Percentiles rank a stretch among this genome's conserved stretches.
These are phyloP conservation scores for Lolium perenne DNA, from an alignment of 176 grass and related monocot genomes.

Conservation along the genomic window DNA sequence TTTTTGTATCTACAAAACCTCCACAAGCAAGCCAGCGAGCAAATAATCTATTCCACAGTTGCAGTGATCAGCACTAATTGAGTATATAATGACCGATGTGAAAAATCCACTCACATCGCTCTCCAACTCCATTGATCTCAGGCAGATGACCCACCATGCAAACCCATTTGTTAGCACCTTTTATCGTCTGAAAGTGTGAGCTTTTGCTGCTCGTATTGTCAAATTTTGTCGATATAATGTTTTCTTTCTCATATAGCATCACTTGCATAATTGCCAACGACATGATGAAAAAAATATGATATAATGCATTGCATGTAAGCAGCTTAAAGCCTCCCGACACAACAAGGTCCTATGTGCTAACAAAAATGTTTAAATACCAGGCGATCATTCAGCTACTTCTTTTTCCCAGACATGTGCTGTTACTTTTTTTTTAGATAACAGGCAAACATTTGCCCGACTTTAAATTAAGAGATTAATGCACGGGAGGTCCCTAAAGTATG, in stretches of 20 bases:
- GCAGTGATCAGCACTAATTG: constrained; percentile 3
- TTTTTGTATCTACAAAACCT: not conserved
- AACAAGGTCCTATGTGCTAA: not conserved
- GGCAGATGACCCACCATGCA: constrained; percentile 6
- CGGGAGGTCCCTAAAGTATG: no score
- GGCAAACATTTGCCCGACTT: no score
- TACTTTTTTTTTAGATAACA: no score
- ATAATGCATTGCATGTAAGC: constrained; percentile 6
- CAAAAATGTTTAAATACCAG: constrained; percentile 19
- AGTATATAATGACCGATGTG: constrained; percentile 1
- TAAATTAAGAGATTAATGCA: no score
- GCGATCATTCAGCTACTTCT: not conserved
- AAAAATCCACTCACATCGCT: constrained; percentile 35
- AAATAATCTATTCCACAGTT: not conserved
- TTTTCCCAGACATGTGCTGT: not conserved
- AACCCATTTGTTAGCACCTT: constrained; percentile 1
- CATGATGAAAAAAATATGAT: constrained; percentile 6
- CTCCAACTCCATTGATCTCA: constrained; percentile 26
- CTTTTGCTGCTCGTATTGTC: not conserved
- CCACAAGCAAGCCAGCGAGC: not conserved
- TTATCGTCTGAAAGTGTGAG: not conserved
- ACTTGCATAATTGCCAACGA: constrained; percentile 4
- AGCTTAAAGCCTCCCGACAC: constrained; percentile 46
- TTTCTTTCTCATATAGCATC: not conserved
- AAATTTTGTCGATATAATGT: not conserved